Evolutionary conservation across 2,329 filamentous ascomycete species (phyloP), one percentile per base, ranked within the genome.

Genomic region (Ophiostoma montium): DNA sequence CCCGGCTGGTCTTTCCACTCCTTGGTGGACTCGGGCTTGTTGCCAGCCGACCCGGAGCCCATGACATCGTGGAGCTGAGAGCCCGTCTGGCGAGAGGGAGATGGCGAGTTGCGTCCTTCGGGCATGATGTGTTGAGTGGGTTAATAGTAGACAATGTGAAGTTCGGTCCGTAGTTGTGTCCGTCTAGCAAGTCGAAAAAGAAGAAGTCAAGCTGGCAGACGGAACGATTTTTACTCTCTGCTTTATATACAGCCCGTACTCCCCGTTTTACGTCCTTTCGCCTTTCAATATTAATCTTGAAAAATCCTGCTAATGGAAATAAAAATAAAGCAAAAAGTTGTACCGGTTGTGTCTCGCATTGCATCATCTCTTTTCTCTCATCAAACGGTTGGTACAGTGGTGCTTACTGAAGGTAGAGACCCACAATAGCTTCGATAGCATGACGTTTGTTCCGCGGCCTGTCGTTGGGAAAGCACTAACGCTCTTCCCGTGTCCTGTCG

Each of bases 51-150:
- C 50, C 78, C 76, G 1, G 70, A 67, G n/a, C 64, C 75, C 2
- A 78, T 71, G 12, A 74, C 61, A 8, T 75, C 76, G 55, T 76
- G 67, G 51, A 77, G 65, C 68, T 92, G 86, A 49, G 70, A 65
- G 52, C 76, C 80, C 35, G 71, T 68, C 66, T 86, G 84, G 56
- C 64, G 62, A 68, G 85, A 79, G 27, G 85, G 84, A 47, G 80
- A 69, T 54, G 87, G 88, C 31, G 87, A 94, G 67, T 94, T 76
- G 61, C 81, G 80, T 63, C 85, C 84, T 65, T 75, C 66, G 49
- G 63, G 61, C 83, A 87, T 86, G n/a, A n/a, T 60, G 55, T 79
- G 62, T 52, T 53, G 55, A 57, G 53, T 46, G n/a, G n/a, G n/a
- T 35, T 27, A 21, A 46, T 23, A 32, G 13, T 41, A n/a, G n/a